Conservation (phyloP, 2,329 filamentous ascomycete species). For the Ciborinia camelliae region DNA sequence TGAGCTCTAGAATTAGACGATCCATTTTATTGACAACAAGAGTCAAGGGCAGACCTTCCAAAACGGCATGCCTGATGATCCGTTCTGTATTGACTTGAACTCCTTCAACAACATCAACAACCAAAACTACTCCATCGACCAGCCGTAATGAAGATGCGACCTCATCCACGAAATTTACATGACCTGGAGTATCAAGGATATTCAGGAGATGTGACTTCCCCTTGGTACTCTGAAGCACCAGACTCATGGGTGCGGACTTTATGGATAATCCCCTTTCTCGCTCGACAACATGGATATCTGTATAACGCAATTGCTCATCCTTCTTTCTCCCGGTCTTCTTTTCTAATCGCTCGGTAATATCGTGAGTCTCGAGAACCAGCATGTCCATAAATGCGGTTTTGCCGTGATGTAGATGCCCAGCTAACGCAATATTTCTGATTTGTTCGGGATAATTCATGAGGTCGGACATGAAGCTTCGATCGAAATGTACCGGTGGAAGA, state of each 20-base stretch:
- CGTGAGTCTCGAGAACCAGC: conserved; percentile 92
- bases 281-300: conserved; percentile 86
- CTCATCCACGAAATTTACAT: conserved; percentile 98
- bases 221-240: conserved; percentile 82
- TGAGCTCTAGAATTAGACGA: conserved; percentile 86
- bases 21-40: conserved; percentile 98
- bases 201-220: conserved; percentile 96
- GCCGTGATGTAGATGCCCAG: conserved; percentile 91
- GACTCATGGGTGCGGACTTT: conserved; percentile 90
- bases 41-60: conserved; percentile 84
- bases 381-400: conserved; percentile 99
- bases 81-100: conserved; percentile 98
- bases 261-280: conserved; percentile 86
- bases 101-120: conserved; percentile 97
- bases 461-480: conserved; percentile 89
- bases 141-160: conserved; percentile 83
- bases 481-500: conserved; percentile 82
- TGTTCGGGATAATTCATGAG: conserved; percentile 95
- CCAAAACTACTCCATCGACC: conserved; percentile 85
- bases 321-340: conserved; percentile 75
- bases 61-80: conserved; percentile 90
- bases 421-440: conserved; percentile 86
- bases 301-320: conserved; percentile 92
- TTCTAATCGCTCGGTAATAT: conserved; percentile 74
- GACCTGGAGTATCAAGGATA: conserved; percentile 91